A percentile compares a stretch with the other conserved stretches of the same genome.
These are phyloP conservation scores for Candida golubevii DNA, from an alignment of 805 yeast genomes.

Conservation along the genomic window DNA sequence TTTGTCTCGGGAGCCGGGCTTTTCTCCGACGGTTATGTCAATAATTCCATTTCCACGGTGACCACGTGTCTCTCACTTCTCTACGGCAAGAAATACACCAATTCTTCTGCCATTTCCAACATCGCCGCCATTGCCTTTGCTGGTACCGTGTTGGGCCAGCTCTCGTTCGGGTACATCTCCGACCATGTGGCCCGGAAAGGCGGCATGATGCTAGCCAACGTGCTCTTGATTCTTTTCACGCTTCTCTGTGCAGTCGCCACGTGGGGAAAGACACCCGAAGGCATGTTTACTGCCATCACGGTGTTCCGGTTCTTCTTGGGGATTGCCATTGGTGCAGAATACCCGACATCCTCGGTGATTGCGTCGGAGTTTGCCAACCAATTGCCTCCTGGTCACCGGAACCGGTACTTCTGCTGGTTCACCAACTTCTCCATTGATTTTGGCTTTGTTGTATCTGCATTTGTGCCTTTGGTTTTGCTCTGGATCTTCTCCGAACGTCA, in stretches of 20 bases:
- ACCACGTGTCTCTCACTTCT: slow-evolving; percentile 62
- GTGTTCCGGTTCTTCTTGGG: slow-evolving; percentile 86
- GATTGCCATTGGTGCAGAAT: slow-evolving; percentile 91
- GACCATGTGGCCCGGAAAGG: slow-evolving; percentile 77
- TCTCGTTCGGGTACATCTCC: slow-evolving; percentile 73
- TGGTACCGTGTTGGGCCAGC: slow-evolving; percentile 87
- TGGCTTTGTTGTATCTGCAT: slow-evolving; percentile 80
- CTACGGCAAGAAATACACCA: slow-evolving; percentile 59
- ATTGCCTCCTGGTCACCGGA: slow-evolving; percentile 77
- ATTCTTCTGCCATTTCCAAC: slow-evolving; percentile 69
- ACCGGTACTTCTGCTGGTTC: slow-evolving; percentile 85
- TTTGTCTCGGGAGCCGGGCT: slow-evolving; percentile 79
- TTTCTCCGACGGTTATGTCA: slow-evolving; percentile 90
- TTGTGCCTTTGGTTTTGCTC: slow-evolving; percentile 79
- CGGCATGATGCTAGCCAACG: slow-evolving; percentile 79
- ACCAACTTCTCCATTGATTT: slow-evolving; percentile 83
- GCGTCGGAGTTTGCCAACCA: slow-evolving; percentile 86
- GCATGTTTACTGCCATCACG: slow-evolving; percentile 79
- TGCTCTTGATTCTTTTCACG: slow-evolving; percentile 71
- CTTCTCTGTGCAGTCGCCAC: slow-evolving; percentile 57
- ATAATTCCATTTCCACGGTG: slow-evolving; percentile 77
- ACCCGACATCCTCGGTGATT: slow-evolving; percentile 90
- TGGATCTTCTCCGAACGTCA: slow-evolving; percentile 75
- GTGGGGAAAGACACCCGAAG: slow-evolving; percentile 77
- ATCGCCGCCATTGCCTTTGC: slow-evolving; percentile 86